Evolutionary conservation across 345 rosid species (phyloP), one percentile per base, ranked within the genome.

Genomic region (Hibiscus syriacus): DNA sequence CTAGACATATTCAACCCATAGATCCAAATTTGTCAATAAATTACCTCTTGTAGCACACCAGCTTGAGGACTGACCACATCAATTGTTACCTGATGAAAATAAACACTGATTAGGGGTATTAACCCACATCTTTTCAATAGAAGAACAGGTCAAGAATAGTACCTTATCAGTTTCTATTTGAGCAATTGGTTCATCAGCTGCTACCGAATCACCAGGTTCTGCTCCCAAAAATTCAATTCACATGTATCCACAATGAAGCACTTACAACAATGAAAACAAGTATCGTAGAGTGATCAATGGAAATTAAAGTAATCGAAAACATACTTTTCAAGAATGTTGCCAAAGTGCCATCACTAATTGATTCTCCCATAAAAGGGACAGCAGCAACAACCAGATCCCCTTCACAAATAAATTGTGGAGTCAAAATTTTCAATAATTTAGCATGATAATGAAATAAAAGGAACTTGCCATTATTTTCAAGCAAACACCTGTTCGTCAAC

Each of bases 91-190:
- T 87, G 49, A 55, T 25, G 68, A 62, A 70, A 57, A 56, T 27
- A 13, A 65, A 59, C 61, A 56, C 55, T 56, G 50, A 29, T 74
- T 56, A 77, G 68, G 26, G 66, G 73, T 53, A 69, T 11, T 12
- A 52, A 32, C 52, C 57, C 38, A 26, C 30, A 55, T 45, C 52
- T 36, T 34, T 19, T 20, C 64, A 46, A 45, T 19, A 48, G 19
- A 14, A 46, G 30, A 69, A 45, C 23, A 34, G 23, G 6, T 9
- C 7, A 46, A 50, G n/a, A 17, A 45, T 13, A 46, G 2, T 73
- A 94, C 99, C 90, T 94, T 94, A 80, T 94, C 98, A 0, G 99
- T 94, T 78, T 94, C 99, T 69, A 94, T 89, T 76, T 94, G 98
- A 64, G 98, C 98, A 82, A 94, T 91, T 46, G 93, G 74, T 76